phyloP scores from a whole-genome alignment of 1,284 basidiomycete species.

The Leccinum fuscescens region DNA sequence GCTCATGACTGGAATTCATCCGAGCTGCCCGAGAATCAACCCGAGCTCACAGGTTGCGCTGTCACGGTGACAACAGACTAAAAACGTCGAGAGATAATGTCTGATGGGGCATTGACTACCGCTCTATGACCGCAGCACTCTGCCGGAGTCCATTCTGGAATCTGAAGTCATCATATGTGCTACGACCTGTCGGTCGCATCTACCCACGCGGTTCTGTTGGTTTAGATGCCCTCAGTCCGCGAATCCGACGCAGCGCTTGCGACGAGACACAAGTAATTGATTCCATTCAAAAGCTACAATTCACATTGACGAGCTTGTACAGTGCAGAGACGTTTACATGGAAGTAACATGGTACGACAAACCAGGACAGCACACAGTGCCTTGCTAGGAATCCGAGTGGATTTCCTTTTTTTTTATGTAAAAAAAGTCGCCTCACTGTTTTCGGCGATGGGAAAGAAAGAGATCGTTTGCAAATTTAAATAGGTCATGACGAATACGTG shows the following conservation, averaged over 20 bases:
- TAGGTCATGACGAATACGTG: not conserved
- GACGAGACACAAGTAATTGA: not conserved
- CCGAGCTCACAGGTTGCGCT: not conserved
- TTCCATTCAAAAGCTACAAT: not conserved
- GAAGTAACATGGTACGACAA: not conserved
- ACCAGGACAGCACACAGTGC: not conserved
- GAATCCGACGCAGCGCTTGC: not conserved
- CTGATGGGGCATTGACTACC: not conserved
- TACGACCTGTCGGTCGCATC: not conserved
- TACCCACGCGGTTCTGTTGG: not conserved
- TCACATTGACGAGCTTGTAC: not conserved
- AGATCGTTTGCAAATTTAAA: conserved; percentile 3
- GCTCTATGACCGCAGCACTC: not conserved
- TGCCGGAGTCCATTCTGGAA: not conserved
- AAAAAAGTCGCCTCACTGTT: not conserved
- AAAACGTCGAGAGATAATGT: not conserved
- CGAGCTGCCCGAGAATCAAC: not conserved
- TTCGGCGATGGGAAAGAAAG: not conserved
- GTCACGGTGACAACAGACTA: not conserved
- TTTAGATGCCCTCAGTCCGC: not conserved
- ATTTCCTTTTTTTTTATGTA: not conserved
- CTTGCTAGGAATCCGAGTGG: not conserved
- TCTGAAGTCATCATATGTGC: not conserved
- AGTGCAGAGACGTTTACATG: not conserved
- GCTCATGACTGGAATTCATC: not conserved